Percentiles rank a stretch among this genome's conserved stretches.
Evolutionary conservation across 1,284 basidiomycete species (phyloP).

Genomic region (Boletus sp.): DNA sequence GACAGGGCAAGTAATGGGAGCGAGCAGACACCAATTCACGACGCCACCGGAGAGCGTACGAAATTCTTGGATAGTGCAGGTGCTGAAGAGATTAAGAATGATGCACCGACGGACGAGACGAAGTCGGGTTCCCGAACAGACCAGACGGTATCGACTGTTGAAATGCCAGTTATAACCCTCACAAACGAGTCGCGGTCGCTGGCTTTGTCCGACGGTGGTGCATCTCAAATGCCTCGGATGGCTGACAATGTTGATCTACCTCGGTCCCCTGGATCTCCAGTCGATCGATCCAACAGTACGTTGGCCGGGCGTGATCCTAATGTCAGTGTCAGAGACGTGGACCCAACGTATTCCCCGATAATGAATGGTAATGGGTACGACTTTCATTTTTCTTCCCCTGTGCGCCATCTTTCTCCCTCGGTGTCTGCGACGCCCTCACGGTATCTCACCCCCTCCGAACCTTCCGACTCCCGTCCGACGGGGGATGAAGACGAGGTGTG

Average conservation of each 20-base stretch:
- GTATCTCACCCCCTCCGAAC: slow-evolving; percentile 18
- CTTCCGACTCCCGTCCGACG: not conserved
- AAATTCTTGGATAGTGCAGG: not conserved
- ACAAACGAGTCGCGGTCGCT: not conserved
- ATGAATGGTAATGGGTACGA: not conserved
- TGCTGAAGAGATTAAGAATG: not conserved
- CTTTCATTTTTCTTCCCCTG: slow-evolving; percentile 6
- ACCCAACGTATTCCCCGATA: not conserved
- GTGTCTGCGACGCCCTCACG: slow-evolving; percentile 3
- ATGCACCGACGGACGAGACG: not conserved
- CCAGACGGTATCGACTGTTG: not conserved
- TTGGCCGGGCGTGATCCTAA: not conserved
- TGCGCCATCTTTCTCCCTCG: not conserved
- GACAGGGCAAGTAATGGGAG: not conserved
- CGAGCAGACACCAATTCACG: too few species aligned
- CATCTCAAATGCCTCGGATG: not conserved
- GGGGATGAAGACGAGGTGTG: slow-evolving; percentile 30
- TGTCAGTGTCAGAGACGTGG: not conserved
- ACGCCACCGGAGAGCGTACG: not conserved
- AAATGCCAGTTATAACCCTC: not conserved
- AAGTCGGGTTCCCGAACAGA: not conserved
- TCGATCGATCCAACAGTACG: not conserved
- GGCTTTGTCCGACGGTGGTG: not conserved
- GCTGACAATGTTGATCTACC: not conserved
- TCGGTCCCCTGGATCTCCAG: slow-evolving; percentile 3